Evolutionary conservation across 306 rosid species (phyloP).

Genomic region (Clitoria ternatea): DNA sequence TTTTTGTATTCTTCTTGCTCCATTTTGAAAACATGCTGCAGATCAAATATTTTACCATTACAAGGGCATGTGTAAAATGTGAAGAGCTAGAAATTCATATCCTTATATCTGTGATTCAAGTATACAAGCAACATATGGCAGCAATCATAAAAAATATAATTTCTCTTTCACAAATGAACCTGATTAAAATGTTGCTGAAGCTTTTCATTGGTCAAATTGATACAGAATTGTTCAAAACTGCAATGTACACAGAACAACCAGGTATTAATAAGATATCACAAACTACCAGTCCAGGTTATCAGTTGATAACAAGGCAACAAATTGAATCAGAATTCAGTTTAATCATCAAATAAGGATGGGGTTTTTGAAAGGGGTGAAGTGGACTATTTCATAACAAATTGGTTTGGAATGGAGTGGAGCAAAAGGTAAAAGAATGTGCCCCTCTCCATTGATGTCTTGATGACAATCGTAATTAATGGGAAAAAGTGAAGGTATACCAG

Average conservation of each 20-base stretch:
- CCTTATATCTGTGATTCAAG: not conserved
- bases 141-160: slow-evolving; percentile 19
- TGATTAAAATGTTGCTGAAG: slow-evolving; percentile 99
- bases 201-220: slow-evolving; percentile 97
- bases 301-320: not conserved
- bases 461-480: slow-evolving; percentile 9
- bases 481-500: slow-evolving; percentile 32
- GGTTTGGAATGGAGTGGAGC: not conserved
- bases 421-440: not conserved
- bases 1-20: slow-evolving; percentile 99
- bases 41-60: slow-evolving; percentile 31
- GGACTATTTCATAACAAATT: not conserved
- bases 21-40: slow-evolving; percentile 99
- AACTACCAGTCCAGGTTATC: not conserved
- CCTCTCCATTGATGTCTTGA: not conserved
- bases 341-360: slow-evolving; percentile 1
- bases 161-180: slow-evolving; percentile 45
- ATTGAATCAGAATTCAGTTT: slow-evolving; percentile 1
- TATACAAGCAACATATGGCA: slow-evolving; percentile 20
- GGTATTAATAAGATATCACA: slow-evolving; percentile 14
- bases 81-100: not conserved
- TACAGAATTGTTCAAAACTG: slow-evolving; percentile 99
- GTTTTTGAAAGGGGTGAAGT: not conserved
- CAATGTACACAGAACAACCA: slow-evolving; percentile 21
- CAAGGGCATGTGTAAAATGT: not conserved